These are phyloP conservation scores for Schwanniomyces polymorphus DNA, from an alignment of 805 yeast species.

Conservation along the genomic window DNA sequence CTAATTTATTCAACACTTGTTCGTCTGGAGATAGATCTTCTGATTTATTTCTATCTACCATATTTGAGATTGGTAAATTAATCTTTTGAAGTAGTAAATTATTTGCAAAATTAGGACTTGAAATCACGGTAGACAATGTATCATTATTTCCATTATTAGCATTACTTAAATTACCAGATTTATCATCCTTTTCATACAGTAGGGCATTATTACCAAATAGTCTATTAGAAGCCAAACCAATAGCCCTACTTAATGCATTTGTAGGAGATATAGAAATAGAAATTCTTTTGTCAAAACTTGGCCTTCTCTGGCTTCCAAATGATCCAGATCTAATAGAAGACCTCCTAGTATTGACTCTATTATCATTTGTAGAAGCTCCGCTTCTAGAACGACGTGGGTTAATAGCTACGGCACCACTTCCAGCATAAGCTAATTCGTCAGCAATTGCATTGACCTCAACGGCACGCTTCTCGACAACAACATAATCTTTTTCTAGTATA, in stretches of 20 bases:
- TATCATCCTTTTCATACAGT: slow-evolving; percentile 12
- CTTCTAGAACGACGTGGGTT: slow-evolving; percentile 31
- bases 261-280: slow-evolving; percentile 78
- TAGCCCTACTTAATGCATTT: slow-evolving; percentile 83
- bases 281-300: slow-evolving; percentile 63
- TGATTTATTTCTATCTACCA: slow-evolving; percentile 14
- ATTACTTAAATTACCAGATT: slow-evolving; percentile 1
- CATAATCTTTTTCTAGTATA: slow-evolving; percentile 79
- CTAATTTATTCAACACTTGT: slow-evolving; percentile 50
- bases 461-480: slow-evolving; percentile 89
- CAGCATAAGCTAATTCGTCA: slow-evolving; percentile 77
- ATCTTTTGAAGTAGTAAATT: slow-evolving; percentile 34
- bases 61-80: slow-evolving; percentile 27
- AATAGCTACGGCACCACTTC: slow-evolving; percentile 51
- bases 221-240: slow-evolving; percentile 84
- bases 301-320: slow-evolving; percentile 54
- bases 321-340: slow-evolving; percentile 47
- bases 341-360: slow-evolving; percentile 16
- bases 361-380: slow-evolving; percentile 16
- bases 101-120: slow-evolving; percentile 34
- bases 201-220: slow-evolving; percentile 56
- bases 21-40: slow-evolving; percentile 24
- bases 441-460: slow-evolving; percentile 96
- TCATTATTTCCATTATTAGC: slow-evolving; percentile 5
- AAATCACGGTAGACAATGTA: slow-evolving; percentile 18